Evolutionary conservation across 2,329 filamentous ascomycete species (phyloP), one percentile per base, ranked within the genome.

Genomic region (Raffaelea arxii): DNA sequence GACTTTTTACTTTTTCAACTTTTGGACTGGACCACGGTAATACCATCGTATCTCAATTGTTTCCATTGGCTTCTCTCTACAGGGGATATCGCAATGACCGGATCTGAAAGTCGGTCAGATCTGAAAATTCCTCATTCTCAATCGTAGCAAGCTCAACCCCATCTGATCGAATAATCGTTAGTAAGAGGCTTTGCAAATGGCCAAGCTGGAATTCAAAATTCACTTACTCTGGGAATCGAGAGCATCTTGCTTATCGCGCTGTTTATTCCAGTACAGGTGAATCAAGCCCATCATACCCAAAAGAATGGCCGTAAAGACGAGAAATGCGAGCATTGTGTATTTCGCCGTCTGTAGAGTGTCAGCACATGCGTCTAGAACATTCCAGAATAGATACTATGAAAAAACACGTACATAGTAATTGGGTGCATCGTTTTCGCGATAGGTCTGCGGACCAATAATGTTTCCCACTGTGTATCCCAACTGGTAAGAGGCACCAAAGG

Each of bases 361-460:
- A 30, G 27, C 16, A 9, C 27, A 16, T 9, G 9, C 16, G 9
- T 30, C 16, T 30, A 16, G 16, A 30, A 25, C 14, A 6, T 6
- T 3, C 2, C 9, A n/a, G n/a, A 7, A 11, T 5, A 16, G 11
- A 14, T 6, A 30, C 5, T 21, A 5, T 3, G 36, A 19, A 16
- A 30, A 30, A 30, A 9, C 9, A 27, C 41, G 3, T 21, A 43
- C 41, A 23, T 43, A 43, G 11, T 43, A 43, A 21, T 43, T 43
- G 2, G 41, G 41, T 7, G 41, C 25, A n/a, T 43, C 41, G 2
- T n/a, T 11, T 16, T 18, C 27, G 25, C 41, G 16, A 18, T 35
- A 43, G 3, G 41, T 43, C 41, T 43, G 41, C 2, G 41, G 41
- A 10, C 41, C 41, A 21, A 43, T 43, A 22, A 43, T 43, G 25